These are phyloP conservation scores for Saussurea involucrata DNA, from an alignment of 129 eudicot genomes.

Conservation along the genomic window DNA sequence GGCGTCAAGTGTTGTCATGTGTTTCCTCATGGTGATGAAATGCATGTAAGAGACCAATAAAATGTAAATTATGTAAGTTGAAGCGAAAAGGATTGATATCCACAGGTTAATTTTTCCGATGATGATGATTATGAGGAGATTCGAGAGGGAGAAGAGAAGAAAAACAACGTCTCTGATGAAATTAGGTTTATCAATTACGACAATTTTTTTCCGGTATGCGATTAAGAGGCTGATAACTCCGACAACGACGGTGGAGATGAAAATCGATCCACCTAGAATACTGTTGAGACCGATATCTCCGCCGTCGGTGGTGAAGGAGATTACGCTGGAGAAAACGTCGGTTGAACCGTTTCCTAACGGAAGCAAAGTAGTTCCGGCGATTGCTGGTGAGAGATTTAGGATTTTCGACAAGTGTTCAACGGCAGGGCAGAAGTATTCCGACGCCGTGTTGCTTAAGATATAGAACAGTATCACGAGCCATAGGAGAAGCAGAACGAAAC, in stretches of 20 bases:
- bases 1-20: not conserved
- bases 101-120: slow-evolving; percentile 37
- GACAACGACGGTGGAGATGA: slow-evolving; percentile 55
- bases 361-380: slow-evolving; percentile 71
- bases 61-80: slow-evolving; percentile 42
- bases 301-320: slow-evolving; percentile 50
- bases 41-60: slow-evolving; percentile 49
- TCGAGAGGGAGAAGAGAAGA: slow-evolving; percentile 41
- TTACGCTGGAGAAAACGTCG: slow-evolving; percentile 56
- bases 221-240: slow-evolving; percentile 45
- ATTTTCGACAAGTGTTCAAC: slow-evolving; percentile 45
- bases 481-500: slow-evolving; percentile 33
- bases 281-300: slow-evolving; percentile 62
- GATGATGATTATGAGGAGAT: slow-evolving; percentile 34
- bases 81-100: slow-evolving; percentile 40
- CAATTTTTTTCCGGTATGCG: slow-evolving; percentile 9
- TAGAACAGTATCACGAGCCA: slow-evolving; percentile 63
- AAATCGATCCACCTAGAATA: slow-evolving; percentile 66
- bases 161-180: slow-evolving; percentile 58
- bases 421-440: slow-evolving; percentile 59
- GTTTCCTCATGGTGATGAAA: slow-evolving; percentile 15
- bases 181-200: slow-evolving; percentile 36
- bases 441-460: slow-evolving; percentile 51
- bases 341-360: slow-evolving; percentile 72
- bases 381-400: slow-evolving; percentile 51